Conservation (phyloP, 495 filamentous ascomycete genomes). For the Bacidia rubella region DNA sequence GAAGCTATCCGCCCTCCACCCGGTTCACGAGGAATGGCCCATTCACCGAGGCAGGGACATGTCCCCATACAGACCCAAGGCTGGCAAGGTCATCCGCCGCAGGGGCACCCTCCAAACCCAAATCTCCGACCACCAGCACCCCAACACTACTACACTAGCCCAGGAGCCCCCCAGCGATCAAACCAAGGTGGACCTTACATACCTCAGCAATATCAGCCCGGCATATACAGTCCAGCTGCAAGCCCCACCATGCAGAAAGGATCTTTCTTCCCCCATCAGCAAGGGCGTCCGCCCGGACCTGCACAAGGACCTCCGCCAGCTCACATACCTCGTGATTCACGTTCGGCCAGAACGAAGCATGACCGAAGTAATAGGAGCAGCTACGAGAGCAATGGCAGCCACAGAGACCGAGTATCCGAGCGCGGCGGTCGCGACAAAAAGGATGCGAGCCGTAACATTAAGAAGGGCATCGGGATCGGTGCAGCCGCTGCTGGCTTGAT, state of each 20-base stretch:
- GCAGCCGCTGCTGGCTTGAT: constrained; percentile 32
- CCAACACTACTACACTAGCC: not conserved
- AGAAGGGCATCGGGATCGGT: constrained; percentile 28
- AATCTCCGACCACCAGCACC: not conserved
- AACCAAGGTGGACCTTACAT: constrained; percentile 5
- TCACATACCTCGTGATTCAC: constrained; percentile 14
- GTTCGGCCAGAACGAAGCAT: not conserved
- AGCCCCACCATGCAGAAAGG: constrained; percentile 10
- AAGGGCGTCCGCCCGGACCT: constrained; percentile 7
- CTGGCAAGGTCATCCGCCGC: constrained; percentile 6
- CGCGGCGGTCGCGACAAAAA: constrained; percentile 7
- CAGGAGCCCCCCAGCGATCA: constrained; percentile 1
- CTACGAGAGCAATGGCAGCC: not conserved
- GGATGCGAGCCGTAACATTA: constrained; percentile 24
- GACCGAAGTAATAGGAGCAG: not conserved
- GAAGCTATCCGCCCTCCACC: not conserved
- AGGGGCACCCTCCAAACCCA: constrained; percentile 2
- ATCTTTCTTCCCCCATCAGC: constrained; percentile 15
- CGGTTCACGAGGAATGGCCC: not conserved
- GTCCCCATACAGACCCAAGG: not conserved
- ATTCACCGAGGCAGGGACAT: not conserved
- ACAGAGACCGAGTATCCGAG: constrained; percentile 15
- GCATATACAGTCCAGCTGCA: constrained; percentile 7
- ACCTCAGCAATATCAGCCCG: constrained; percentile 3
- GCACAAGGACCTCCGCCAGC: constrained; percentile 9